Evolutionary conservation across 352 stramenopile genomes (phyloP).

Genomic region (Halophytophthora polymorphica): DNA sequence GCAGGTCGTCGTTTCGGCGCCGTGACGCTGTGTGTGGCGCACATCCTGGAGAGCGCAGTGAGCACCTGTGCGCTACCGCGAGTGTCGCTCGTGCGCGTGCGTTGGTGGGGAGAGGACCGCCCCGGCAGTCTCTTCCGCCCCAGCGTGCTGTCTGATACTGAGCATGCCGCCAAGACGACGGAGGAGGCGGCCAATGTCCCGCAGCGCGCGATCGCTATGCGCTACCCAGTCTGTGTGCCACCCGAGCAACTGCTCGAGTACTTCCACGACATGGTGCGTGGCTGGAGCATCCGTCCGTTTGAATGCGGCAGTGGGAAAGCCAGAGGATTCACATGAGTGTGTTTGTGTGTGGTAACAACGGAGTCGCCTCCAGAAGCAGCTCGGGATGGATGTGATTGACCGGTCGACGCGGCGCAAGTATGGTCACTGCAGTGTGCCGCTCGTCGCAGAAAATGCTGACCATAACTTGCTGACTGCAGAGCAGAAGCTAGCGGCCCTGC

Average conservation of each 20-base stretch:
- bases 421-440: constrained; percentile 28
- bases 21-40: constrained; percentile 38
- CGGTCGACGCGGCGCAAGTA: constrained; percentile 33
- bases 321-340: neutral
- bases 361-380: constrained; percentile 24
- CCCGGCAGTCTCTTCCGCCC: constrained; percentile 49
- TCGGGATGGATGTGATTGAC: constrained; percentile 67
- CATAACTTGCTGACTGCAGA: constrained; percentile 9
- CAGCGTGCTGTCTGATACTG: constrained; percentile 7
- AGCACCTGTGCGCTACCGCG: constrained; percentile 25
- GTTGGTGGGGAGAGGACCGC: constrained; percentile 57
- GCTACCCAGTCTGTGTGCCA: constrained; percentile 37
- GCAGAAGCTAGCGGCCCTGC: constrained; percentile 26
- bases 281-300: too few species aligned
- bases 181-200: constrained; percentile 3
- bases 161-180: neutral
- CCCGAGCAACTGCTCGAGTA: constrained; percentile 45
- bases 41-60: constrained; percentile 35
- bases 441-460: constrained; percentile 10
- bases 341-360: neutral
- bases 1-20: constrained; percentile 16
- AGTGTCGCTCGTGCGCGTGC: constrained; percentile 42
- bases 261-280: constrained; percentile 48
- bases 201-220: constrained; percentile 33
- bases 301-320: too few species aligned